A percentile compares a stretch with the other conserved stretches of the same genome.
These are phyloP conservation scores for Xanthoparmelia taractica DNA, from an alignment of 495 filamentous ascomycete species.

Conservation along the genomic window DNA sequence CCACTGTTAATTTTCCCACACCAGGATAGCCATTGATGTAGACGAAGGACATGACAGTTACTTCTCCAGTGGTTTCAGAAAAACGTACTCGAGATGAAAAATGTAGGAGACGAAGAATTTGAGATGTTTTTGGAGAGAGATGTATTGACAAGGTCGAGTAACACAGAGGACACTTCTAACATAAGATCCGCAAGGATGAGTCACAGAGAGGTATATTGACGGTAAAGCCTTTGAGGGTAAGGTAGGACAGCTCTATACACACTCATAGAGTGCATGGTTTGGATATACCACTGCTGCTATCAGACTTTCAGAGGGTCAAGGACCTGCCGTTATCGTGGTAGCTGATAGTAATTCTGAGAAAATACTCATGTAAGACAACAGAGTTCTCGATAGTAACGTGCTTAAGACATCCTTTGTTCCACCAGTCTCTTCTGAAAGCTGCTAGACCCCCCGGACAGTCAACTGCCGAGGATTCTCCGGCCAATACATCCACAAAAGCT, in stretches of 20 bases:
- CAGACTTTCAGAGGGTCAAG: not conserved
- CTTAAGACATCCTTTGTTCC: not conserved
- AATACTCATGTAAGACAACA: too few relatives aligned
- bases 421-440: not conserved
- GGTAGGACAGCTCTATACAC: not conserved
- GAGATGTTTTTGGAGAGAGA: too few relatives aligned
- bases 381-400: too few relatives aligned
- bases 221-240: too few relatives aligned
- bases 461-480: not conserved
- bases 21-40: slow-evolving; percentile 17
- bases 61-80: not conserved
- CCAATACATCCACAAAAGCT: not conserved
- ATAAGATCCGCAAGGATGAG: not conserved
- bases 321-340: not conserved
- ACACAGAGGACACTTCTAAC: too few relatives aligned
- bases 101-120: too few relatives aligned
- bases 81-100: not conserved
- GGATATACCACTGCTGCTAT: not conserved
- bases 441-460: not conserved
- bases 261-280: not conserved
- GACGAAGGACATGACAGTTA: not conserved
- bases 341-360: not conserved
- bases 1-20: slow-evolving; percentile 12
- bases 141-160: not conserved
- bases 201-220: too few relatives aligned